Evolutionary conservation across 2,329 filamentous ascomycete genomes (phyloP), one percentile per base, ranked within the genome.

Genomic region (Neurospora sp.): DNA sequence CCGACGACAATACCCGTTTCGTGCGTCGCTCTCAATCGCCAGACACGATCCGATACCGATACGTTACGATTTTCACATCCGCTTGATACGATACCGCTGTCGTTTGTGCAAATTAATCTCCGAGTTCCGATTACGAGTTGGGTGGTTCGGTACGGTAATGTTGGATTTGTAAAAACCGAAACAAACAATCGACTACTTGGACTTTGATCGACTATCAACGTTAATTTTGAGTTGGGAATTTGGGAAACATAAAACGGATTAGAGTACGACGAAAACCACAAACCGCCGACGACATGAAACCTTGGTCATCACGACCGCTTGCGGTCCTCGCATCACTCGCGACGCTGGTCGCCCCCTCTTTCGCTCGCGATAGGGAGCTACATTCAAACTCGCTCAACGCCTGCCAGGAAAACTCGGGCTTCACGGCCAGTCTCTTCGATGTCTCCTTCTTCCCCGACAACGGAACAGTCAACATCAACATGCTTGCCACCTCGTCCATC

Each of bases 401-500:
- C 66, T 97, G 94, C 81, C 91, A 94, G 84, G 84, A 88, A 71
- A 90, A 95, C 80, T 95, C 92, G 37, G 90, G 89, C 77, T 96
- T 97, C 80, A 91, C 92, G 4, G 93, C 94, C 75, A 93, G 91
- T 75, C 86, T 96, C 71, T 97, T 97, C 87, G 91, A 96, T 75
- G 91, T 97, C 79, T 83, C 88, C 73, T 92, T 92, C 81, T 92
- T 90, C 1, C 91, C 92, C 39, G 83, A 85, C 78, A 96, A 97
- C 81, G 85, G 86, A 75, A 89, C 89, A 39, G 84, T 95, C 68
- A 83, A 84, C 69, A 88, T 96, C 79, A 86, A 93, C 77, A 89
- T 97, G 74, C 87, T 91, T 71, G 93, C 92, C 73, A 90, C 93
- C 40, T 96, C 93, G 28, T 86, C 92, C 62, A 91, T 98, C 72